Evolutionary conservation across 2,329 filamentous ascomycete species (phyloP), one percentile per base, ranked within the genome.

Genomic region (Cordyceps tenuipes): DNA sequence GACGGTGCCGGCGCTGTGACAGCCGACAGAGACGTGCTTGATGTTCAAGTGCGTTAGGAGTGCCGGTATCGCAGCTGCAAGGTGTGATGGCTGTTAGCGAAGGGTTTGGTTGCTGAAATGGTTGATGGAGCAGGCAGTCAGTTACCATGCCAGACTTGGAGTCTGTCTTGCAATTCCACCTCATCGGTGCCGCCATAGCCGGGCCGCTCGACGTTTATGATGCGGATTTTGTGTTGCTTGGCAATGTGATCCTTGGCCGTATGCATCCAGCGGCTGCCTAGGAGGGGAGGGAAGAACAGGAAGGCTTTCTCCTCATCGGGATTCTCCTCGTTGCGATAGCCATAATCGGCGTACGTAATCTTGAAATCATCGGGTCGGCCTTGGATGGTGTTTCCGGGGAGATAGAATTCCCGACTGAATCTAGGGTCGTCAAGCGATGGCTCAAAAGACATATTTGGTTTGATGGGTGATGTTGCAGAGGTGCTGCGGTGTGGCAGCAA

Each of bases 111-210:
- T 12, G 15, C 51, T 19, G 26, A 12, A 26, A 26, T 1, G 10
- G 29, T 29, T 29, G 29, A 8, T 29, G 7, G 29, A 29, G 19
- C n/a, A n/a, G 23, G 21, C 15, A 44, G 44, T 59, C n/a, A 44
- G 44, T 59, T 65, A 63, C 70, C 69, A 5, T 68, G 65, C 68
- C 69, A 73, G 8, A 67, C 51, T 2, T 31, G 55, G 46, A 74
- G 60, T 12, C 66, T 62, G 17, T 67, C 53, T 7, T 62, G 46
- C 0, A 64, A 57, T 5, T 62, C 57, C 1, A 68, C 69, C 8
- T 66, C 61, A 17, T 68, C 68, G 6, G 72, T 73, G 8, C 68
- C 67, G 12, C 73, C 73, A 47, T 75, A 68, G 9, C 73, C 73
- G 0, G 74, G 73, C 6, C 73, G 63, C 61, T 75, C 72, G 0